Evolutionary conservation across 129 eudicot genomes (phyloP).

Genomic region (Chrysanthemum makinoi): DNA sequence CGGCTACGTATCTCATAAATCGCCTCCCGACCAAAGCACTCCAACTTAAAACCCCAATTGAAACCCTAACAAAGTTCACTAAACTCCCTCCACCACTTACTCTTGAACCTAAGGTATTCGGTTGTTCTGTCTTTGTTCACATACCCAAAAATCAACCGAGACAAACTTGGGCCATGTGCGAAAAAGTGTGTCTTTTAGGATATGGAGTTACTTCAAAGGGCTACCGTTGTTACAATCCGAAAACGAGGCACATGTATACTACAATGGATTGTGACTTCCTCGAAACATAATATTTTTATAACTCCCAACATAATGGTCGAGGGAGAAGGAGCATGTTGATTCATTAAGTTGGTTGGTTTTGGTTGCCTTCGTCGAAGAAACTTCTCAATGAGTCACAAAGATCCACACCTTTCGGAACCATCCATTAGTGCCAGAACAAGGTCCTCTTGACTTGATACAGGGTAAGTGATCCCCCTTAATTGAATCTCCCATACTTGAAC

Average conservation of each 20-base stretch:
- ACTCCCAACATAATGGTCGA: not conserved
- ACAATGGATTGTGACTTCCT: conserved; percentile 1
- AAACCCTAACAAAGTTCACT: not conserved
- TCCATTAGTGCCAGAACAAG: no score
- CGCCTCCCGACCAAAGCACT: conserved; percentile 8
- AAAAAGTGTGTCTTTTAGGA: not conserved
- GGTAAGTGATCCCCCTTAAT: no score
- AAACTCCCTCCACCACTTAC: not conserved
- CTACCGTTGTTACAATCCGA: not conserved
- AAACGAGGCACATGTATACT: not conserved
- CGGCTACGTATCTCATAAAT: no score
- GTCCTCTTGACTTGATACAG: no score
- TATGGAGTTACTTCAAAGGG: not conserved
- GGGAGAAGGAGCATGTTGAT: not conserved
- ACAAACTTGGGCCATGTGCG: no score
- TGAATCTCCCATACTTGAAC: no score
- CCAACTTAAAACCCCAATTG: not conserved
- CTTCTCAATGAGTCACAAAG: no score
- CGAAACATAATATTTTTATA: not conserved
- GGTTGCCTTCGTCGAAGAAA: not conserved
- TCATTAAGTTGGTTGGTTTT: not conserved
- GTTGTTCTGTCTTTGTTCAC: conserved; percentile 9
- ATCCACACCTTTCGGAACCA: no score
- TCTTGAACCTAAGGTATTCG: not conserved
- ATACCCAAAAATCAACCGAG: not conserved